Base-by-base conservation (phyloP, 495 filamentous ascomycete genomes). In the Xylaria palmicola region DNA sequence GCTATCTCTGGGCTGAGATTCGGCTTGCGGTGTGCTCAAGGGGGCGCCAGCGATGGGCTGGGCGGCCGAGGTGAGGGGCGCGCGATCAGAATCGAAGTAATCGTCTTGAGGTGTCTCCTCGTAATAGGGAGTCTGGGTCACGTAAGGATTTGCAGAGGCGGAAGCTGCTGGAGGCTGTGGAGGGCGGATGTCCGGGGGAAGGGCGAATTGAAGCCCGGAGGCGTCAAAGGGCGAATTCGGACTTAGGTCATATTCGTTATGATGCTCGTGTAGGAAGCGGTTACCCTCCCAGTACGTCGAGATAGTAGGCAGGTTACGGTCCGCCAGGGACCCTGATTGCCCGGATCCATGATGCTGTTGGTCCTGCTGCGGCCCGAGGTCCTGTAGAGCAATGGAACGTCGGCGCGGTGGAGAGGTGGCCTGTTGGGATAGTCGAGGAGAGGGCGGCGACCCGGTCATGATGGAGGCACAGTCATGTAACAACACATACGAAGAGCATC, bases 371-470 rank as follows among this genome's bases (percentile, higher is more conserved):
- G 84, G 81, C 30, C 86, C 85, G 49, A 97, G 86, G 72, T 96
- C 87, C 72, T 89, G 88, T 49, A 97, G 79, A 48, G 93, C 91
- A 74, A 97, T 96, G 41, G 88, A 88, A 61, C 91, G 88, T 50
- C 83, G 75, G 32, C 83, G 72, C 39, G 81, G 63, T 59, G 78
- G 68, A 29, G 65, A 65, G 48, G 63, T 27, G 30, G 60, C 56
- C 30, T 58, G 62, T 44, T 66, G 64, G 26, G 69, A 64, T 20
- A 70, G 68, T 53, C 71, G 72, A 50, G 71, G 70, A 19, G 73
- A 65, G 45, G 69, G 53, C 50, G 71, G 52, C 50, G 65, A 64
- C 44, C 70, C 62, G 36, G 60, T 64, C 70, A 72, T 72, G 60
- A 54, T 71, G 60, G 41, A 59, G 44, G 20, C 20, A 15, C 54